These are phyloP conservation scores for Tulasnella calospora DNA, from an alignment of 768 basidiomycete genomes.

Conservation along the genomic window DNA sequence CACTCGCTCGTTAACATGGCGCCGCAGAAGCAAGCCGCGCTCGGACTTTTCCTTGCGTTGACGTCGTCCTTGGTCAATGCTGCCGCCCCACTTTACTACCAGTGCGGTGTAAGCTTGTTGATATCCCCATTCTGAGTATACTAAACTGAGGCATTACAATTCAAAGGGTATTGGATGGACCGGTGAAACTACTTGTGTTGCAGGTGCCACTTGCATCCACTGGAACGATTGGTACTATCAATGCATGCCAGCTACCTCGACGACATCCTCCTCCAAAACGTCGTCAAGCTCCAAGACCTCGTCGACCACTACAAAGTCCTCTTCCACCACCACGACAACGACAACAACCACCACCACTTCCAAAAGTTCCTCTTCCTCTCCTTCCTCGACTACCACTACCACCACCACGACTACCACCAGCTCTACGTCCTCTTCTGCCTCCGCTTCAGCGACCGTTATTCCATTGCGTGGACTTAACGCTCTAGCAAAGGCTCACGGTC, in stretches of 20 bases:
- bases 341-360: conserved; percentile 4
- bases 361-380: neutral
- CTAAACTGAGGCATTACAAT: neutral
- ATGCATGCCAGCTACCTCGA: neutral
- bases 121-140: neutral
- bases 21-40: neutral
- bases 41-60: neutral
- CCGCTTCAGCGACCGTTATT: conserved; percentile 2
- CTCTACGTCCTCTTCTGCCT: neutral
- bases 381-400: conserved; percentile 9
- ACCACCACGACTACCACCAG: conserved; percentile 15
- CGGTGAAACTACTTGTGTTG: neutral
- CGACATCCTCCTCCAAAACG: neutral
- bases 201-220: neutral
- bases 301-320: neutral
- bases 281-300: neutral
- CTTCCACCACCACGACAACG: conserved; percentile 5
- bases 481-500: conserved; percentile 24
- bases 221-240: neutral
- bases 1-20: neutral
- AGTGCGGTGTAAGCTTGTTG: conserved; percentile 15
- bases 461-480: conserved; percentile 16
- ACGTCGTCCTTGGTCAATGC: neutral
- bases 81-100: neutral
- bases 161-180: neutral